phyloP scores from a whole-genome alignment of 176 grass and related monocot species.

The Phoenix dactylifera region DNA sequence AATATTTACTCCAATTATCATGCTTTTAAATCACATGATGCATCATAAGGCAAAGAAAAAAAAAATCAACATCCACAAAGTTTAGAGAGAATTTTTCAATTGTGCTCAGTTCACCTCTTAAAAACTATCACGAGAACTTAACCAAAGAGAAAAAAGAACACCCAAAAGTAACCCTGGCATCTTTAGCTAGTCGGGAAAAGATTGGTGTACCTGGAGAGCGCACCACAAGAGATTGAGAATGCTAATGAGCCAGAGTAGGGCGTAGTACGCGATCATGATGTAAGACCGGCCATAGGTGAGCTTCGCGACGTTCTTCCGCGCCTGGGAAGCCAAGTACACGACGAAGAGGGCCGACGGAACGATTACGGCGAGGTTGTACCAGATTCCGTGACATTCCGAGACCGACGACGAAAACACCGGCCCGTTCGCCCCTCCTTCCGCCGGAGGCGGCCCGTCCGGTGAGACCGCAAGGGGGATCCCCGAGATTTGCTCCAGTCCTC shows the following conservation, averaged over 20 bases:
- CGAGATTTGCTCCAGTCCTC: conserved; percentile 9
- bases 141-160: background rate
- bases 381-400: conserved; percentile 50
- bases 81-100: no score
- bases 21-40: no score
- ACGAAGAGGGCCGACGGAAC: conserved; percentile 66
- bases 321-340: conserved; percentile 72
- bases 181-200: no score
- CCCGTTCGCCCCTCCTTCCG: conserved; percentile 25
- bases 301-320: conserved; percentile 59
- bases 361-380: conserved; percentile 73
- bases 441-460: conserved; percentile 13
- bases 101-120: no score
- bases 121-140: background rate
- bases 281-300: conserved; percentile 78
- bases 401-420: conserved; percentile 15
- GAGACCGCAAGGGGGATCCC: conserved; percentile 15
- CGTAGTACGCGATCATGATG: conserved; percentile 82
- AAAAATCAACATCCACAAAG: no score
- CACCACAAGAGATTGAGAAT: conserved; percentile 91
- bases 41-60: no score
- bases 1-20: no score
- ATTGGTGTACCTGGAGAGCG: conserved; percentile 55
- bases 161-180: no score
- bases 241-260: conserved; percentile 66